These are phyloP conservation scores for Phyllosticta ampelicida DNA, from an alignment of 2,329 filamentous ascomycete species.

Conservation along the genomic window DNA sequence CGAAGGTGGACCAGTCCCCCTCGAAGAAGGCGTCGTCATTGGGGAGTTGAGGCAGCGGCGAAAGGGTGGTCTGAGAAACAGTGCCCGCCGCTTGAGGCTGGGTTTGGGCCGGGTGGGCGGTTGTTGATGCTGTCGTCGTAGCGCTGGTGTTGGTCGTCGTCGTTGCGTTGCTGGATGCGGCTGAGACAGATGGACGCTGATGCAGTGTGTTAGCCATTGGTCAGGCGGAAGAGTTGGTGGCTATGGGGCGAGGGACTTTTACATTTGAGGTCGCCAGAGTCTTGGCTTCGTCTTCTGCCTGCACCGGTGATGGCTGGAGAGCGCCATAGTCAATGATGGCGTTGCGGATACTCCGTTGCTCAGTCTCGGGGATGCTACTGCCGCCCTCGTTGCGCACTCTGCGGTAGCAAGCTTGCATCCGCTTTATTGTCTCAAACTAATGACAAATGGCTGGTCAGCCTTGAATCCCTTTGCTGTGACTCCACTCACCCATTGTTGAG, in stretches of 20 bases:
- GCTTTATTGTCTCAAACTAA: constrained; percentile 33
- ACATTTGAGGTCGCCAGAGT: background rate
- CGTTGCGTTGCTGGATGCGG: background rate
- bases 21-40: constrained; percentile 14
- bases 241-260: background rate
- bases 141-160: background rate
- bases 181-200: background rate
- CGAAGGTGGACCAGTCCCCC: constrained; percentile 24
- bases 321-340: constrained; percentile 33
- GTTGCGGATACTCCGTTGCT: constrained; percentile 25
- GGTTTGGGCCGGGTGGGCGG: background rate
- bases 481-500: constrained; percentile 26
- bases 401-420: constrained; percentile 32
- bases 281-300: constrained; percentile 19
- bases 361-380: constrained; percentile 24
- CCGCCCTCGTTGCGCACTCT: constrained; percentile 24
- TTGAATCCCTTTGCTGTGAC: background rate
- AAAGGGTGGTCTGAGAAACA: background rate
- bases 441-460: background rate
- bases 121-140: background rate
- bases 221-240: constrained; percentile 4
- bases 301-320: constrained; percentile 28
- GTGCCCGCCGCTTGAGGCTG: background rate
- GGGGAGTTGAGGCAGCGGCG: background rate
- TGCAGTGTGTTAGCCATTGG: background rate